Conservation (phyloP, 2,329 filamentous ascomycete species). For the Acephala macrosclerotiorum region DNA sequence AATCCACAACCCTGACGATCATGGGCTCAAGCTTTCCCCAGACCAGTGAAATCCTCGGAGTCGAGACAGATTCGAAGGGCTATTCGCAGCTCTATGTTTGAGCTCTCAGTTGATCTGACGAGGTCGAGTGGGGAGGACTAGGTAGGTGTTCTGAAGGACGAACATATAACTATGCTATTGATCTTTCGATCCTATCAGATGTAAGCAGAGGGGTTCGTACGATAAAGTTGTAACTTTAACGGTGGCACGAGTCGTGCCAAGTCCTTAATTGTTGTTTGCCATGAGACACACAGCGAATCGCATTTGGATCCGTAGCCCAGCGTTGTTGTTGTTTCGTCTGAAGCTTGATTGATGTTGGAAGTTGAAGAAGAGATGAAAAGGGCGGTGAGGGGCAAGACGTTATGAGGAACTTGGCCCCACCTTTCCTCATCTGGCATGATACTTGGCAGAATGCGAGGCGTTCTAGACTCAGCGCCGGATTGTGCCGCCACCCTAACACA, state of each 20-base stretch:
- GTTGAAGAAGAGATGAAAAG: background rate
- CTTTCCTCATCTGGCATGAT: background rate
- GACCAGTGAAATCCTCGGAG: background rate
- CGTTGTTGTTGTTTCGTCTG: background rate
- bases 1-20: background rate
- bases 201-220: background rate
- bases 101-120: background rate
- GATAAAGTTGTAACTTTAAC: background rate
- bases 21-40: background rate
- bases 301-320: background rate
- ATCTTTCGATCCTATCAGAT: background rate
- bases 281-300: background rate
- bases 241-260: background rate
- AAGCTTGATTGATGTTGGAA: conserved; percentile 1
- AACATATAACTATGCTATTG: background rate
- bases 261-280: background rate
- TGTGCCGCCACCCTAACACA: background rate
- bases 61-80: background rate
- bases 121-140: background rate
- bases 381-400: background rate
- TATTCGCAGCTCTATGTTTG: background rate
- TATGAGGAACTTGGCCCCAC: background rate
- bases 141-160: background rate
- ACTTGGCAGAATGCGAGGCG: background rate
- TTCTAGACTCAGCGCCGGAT: background rate